Evolutionary conservation across 2,329 filamentous ascomycete species (phyloP).

Genomic region (Canariomyces notabilis): DNA sequence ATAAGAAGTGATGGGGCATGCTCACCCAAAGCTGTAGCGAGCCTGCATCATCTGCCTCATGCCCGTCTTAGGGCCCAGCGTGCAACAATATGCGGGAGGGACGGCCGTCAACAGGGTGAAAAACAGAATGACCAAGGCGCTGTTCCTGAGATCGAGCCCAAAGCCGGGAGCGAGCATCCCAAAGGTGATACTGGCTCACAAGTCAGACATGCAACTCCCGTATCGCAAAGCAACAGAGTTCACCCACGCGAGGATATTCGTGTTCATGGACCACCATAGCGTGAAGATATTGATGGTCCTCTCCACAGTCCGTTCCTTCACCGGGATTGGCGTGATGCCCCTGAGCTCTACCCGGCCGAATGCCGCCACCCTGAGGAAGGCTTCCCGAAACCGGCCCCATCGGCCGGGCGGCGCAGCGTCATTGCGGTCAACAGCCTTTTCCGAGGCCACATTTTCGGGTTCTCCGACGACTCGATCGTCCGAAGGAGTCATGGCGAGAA

Average conservation of each 20-base stretch:
- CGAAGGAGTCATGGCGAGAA: slow-evolving; percentile 5
- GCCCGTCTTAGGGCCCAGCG: slow-evolving; percentile 56
- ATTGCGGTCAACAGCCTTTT: not conserved
- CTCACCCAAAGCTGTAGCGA: slow-evolving; percentile 56
- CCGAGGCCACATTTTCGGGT: not conserved
- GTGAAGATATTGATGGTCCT: slow-evolving; percentile 43
- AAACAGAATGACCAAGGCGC: slow-evolving; percentile 57
- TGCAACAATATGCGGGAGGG: slow-evolving; percentile 52
- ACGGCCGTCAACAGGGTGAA: slow-evolving; percentile 53
- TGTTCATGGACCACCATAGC: slow-evolving; percentile 45
- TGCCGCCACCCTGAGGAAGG: slow-evolving; percentile 6
- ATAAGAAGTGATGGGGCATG: not conserved
- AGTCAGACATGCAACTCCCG: not conserved
- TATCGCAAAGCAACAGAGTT: not conserved
- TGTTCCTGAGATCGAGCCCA: slow-evolving; percentile 51
- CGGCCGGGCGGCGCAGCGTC: not conserved
- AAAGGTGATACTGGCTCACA: slow-evolving; percentile 50
- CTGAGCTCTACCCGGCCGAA: slow-evolving; percentile 37
- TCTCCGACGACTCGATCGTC: slow-evolving; percentile 1
- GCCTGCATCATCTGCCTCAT: slow-evolving; percentile 64
- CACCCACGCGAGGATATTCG: slow-evolving; percentile 42
- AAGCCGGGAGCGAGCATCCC: slow-evolving; percentile 56
- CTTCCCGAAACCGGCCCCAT: slow-evolving; percentile 7
- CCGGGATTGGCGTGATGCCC: slow-evolving; percentile 40
- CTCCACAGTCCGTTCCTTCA: slow-evolving; percentile 37